Conservation (phyloP, 2,329 filamentous ascomycete genomes). For the Trichophyton simii region DNA sequence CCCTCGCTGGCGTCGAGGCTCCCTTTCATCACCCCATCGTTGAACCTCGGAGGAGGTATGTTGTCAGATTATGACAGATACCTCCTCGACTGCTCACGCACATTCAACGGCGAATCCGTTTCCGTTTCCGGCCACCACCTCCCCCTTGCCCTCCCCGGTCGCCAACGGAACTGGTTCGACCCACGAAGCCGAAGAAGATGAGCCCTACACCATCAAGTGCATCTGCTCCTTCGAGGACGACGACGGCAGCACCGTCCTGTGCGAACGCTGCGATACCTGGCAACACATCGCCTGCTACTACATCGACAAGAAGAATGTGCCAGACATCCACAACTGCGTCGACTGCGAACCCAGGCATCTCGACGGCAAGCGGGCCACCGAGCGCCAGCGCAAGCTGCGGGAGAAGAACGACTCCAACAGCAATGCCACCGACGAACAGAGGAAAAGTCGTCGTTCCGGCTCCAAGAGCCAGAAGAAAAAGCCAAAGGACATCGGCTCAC, state of each 20-base stretch:
- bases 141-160: conserved; percentile 30
- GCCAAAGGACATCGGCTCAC: conserved; percentile 37
- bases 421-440: conserved; percentile 39
- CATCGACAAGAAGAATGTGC: conserved; percentile 55
- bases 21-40: conserved; percentile 12
- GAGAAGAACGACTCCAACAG: conserved; percentile 40
- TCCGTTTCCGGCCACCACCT: conserved; percentile 30
- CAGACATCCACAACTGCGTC: conserved; percentile 69
- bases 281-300: conserved; percentile 98
- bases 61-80: conserved; percentile 45
- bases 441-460: conserved; percentile 60
- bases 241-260: conserved; percentile 95
- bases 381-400: conserved; percentile 54
- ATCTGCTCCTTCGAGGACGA: conserved; percentile 89
- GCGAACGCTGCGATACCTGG: conserved; percentile 92
- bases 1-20: conserved; percentile 5
- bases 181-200: conserved; percentile 31
- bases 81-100: conserved; percentile 39
- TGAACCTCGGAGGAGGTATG: conserved; percentile 30
- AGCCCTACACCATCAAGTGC: conserved; percentile 84
- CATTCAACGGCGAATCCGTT: conserved; percentile 35
- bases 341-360: conserved; percentile 72
- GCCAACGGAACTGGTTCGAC: conserved; percentile 30
- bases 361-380: conserved; percentile 61
- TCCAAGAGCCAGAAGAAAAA: conserved; percentile 85